Evolutionary conservation across 176 grass and related monocot genomes (phyloP), one percentile per base, ranked within the genome.

Genomic region (barley (Hordeum vulgare)): DNA sequence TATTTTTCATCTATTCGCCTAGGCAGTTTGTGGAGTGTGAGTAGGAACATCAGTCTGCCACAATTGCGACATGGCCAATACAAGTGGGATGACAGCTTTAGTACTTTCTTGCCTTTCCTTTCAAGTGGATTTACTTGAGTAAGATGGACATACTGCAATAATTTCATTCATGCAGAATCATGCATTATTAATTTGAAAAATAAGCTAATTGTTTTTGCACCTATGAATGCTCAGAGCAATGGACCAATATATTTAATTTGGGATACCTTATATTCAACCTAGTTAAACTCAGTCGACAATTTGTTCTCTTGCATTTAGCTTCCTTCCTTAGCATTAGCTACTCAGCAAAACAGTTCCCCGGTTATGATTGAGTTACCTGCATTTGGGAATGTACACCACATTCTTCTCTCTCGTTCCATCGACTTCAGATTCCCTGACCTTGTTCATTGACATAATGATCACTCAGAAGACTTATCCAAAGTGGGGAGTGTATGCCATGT

Each of bases 361-460:
- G 33, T 83, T 81, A 35, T 34, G 36, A 75, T 35, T 53, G 81
- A 62, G 35, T 85, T 84, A 99, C 97, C 97, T 99, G 97, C 97
- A 99, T 84, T 92, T 96, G 42, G 93, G 97, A 42, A 99, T 86
- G 75, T 94, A 90, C 34, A 99, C 97, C 78, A 99, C 93, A 80
- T 99, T 99, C 71, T 89, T 96, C 81, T 99, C 97, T 85, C 34
- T 92, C 21, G 75, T 92, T 62, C 93, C 97, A 69, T 99, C 65
- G 77, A 89, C 84, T 80, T 96, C 85, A 28, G 97, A 94, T 92
- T 96, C 90, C 91, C 54, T 99, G 39, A 92, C 97, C 97, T 99
- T 80, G 47, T 75, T 82, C 73, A 78, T 65, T 62, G 28, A 89
- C 83, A 93, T 67, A 86, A 91, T 90, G 84, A 75, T 88, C 74